A percentile compares a stretch with the other conserved stretches of the same genome.
Conservation (phyloP, 768 basidiomycete species). For the Lyophyllum semitale region DNA sequence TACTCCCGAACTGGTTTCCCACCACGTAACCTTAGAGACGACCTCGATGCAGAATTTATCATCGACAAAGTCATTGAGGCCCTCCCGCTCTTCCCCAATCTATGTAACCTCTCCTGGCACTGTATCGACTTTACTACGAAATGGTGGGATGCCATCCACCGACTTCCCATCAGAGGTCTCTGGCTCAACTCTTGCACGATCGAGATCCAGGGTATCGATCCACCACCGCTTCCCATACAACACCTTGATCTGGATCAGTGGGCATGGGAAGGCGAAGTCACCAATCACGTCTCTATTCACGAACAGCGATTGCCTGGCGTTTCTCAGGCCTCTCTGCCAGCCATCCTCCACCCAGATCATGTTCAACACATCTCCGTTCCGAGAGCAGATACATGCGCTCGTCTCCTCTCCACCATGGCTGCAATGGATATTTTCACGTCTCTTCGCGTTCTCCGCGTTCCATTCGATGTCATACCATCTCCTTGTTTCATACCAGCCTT, state of each 20-base stretch:
- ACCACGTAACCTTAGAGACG: constrained; percentile 28
- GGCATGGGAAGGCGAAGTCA: constrained; percentile 36
- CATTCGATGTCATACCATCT: constrained; percentile 26
- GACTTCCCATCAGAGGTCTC: constrained; percentile 27
- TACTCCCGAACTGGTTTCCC: constrained; percentile 32
- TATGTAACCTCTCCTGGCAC: constrained; percentile 35
- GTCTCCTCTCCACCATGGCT: constrained; percentile 26
- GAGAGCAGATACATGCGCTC: constrained; percentile 30
- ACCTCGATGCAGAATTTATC: constrained; percentile 31
- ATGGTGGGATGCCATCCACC: constrained; percentile 32
- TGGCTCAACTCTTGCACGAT: constrained; percentile 36
- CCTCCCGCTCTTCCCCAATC: constrained; percentile 32
- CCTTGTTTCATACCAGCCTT: constrained; percentile 26
- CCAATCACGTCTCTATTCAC: constrained; percentile 35
- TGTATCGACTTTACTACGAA: constrained; percentile 33
- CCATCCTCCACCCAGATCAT: constrained; percentile 28
- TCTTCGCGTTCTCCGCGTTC: constrained; percentile 24
- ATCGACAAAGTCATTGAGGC: constrained; percentile 32
- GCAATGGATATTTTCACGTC: constrained; percentile 18
- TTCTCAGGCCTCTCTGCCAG: constrained; percentile 24
- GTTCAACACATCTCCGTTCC: constrained; percentile 33
- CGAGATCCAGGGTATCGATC: constrained; percentile 13
- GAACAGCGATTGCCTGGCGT: constrained; percentile 32
- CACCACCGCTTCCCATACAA: constrained; percentile 17
- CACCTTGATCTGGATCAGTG: constrained; percentile 37